Conservation (phyloP, 129 eudicot genomes). For the Rutidosis leptorrhynchoides region DNA sequence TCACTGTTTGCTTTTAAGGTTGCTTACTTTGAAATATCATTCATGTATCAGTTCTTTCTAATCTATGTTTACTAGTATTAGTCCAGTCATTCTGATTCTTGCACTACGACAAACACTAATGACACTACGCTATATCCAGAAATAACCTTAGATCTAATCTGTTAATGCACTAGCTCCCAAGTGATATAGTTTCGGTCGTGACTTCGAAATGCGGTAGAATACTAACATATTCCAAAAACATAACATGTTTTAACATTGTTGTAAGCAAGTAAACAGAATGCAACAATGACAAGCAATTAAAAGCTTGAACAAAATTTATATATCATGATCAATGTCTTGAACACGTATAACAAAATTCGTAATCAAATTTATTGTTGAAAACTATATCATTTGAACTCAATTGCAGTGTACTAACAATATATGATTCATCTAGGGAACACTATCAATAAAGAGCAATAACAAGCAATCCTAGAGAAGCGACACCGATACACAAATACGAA, state of each 20-base stretch:
- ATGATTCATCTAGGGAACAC: constrained; percentile 2
- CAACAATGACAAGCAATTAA: constrained; percentile 8
- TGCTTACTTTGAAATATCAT: neutral
- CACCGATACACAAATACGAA: constrained; percentile 60
- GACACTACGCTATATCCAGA: neutral
- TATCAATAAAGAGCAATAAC: constrained; percentile 46
- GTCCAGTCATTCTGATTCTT: neutral
- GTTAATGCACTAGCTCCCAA: neutral
- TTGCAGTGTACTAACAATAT: constrained; percentile 10
- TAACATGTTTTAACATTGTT: neutral
- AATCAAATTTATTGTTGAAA: constrained; percentile 23
- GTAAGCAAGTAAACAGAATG: constrained; percentile 9
- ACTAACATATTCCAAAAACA: constrained; percentile 1
- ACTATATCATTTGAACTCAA: constrained; percentile 16
- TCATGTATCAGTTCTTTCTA: too few species aligned
- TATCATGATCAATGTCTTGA: constrained; percentile 21
- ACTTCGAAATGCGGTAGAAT: neutral
- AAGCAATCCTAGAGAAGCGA: constrained; percentile 54
- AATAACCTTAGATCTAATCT: neutral
- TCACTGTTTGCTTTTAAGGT: neutral
- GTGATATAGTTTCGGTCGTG: too few species aligned
- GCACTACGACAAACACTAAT: neutral
- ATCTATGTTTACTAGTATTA: neutral
- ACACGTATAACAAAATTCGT: constrained; percentile 18
- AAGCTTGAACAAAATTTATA: constrained; percentile 1